Base-by-base conservation (phyloP, 805 yeast genomes). In the Schwanniomyces yamadae region DNA sequence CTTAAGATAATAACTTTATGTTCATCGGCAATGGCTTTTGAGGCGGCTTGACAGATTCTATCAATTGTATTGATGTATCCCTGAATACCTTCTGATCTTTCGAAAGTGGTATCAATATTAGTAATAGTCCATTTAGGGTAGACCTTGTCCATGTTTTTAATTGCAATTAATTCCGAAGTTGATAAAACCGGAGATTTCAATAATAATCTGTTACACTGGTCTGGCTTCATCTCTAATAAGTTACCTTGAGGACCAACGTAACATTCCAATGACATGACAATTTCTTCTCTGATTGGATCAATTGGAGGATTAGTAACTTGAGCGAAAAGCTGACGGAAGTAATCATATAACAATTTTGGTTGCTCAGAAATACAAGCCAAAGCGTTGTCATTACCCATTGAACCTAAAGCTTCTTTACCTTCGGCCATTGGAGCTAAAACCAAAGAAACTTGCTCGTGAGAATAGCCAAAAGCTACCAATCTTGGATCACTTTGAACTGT, bases 281-380 rank as follows among this genome's bases (percentile, higher is more conserved):
- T 86, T 41, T 83, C 82, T 69, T 91, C 99, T 62, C 98, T 82
- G 52, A 91, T 93, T 34, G 99, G 98, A 61, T 91, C 99, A 57
- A 91, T 93, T 33, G 99, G 98, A 39, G 99, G 99, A 67, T 91
- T 91, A 21, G 99, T 91, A 38, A 91, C 99, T 67, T 91, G 99
- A 14, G 99, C 99, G 68, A 91, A 91, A 55, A 91, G 75, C 63
- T 91, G 95, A 54, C 95, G 81, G 74, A 91, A 93, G 68, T 91
- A 91, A 55, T 93, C 99, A 61, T 85, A 91, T 45, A 88, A 70
- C 44, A 93, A 67, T 49, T 82, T 83, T 28, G 99, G 98, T 64
- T 89, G 95, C 57, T 86, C 91, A 24, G 95, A 83, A 49, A 91
- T 69, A 66, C 99, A 93, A 0, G 98, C 98, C 46, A 91, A 72